Evolutionary conservation across 1,284 basidiomycete species (phyloP), one percentile per base, ranked within the genome.

Genomic region (Ceratobasidium sp.): DNA sequence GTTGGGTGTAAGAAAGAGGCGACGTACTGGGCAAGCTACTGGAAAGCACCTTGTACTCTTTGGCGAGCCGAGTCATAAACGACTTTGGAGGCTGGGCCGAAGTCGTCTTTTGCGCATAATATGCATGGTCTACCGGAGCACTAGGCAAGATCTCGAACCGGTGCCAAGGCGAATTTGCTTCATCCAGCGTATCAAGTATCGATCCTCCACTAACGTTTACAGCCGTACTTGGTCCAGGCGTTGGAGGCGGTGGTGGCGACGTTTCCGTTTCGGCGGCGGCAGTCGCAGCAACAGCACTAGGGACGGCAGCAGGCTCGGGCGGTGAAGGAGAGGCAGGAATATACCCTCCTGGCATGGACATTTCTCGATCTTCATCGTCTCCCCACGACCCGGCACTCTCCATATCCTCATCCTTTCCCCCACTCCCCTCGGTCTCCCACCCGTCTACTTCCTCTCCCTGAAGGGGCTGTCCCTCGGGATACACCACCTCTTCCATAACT

Each of bases 41-140:
- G 46, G 85, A 81, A 21, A 98, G 82, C 0, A 88, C 88, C 54
- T 87, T 86, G 77, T 95, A 95, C 77, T 98, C 94, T 77, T 89
- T 91, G 30, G 84, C 81, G 41, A 97, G 76, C 9, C 94, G 85
- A 42, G 83, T 80, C 71, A 90, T 81, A 79, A 94, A 97, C 14
- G 82, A 74, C 75, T 89, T 88, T 4, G 86, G 86, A 7, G 89
- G 86, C 71, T 87, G 85, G 1, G 82, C 81, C 25, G 74, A 69
- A 2, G 74, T 68, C 1, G 85, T 82, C 3, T 81, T 74, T 29
- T 84, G 83, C n/a, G 80, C 80, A 74, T 84, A 85, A 78, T 89
- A 95, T 13, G 90, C 88, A 73, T 96, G 93, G 74, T 95, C 93
- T 44, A 73, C 74, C 9, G 93, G 93, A 11, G 89, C 87, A 44